These are phyloP conservation scores for Aristolochia californica DNA, from an alignment of 164 flowering plant species.

Conservation along the genomic window DNA sequence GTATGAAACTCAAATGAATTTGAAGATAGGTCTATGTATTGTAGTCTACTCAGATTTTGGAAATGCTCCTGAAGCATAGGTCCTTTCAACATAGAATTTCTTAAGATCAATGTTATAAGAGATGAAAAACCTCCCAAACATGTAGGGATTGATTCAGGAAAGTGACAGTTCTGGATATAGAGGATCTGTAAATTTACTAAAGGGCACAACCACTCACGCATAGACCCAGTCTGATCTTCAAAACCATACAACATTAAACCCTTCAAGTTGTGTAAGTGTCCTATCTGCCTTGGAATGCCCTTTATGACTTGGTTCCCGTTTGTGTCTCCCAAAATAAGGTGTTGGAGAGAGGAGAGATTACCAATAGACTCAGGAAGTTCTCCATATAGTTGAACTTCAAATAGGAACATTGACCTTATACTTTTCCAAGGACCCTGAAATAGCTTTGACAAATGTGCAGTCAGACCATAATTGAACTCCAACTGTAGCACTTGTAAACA, in stretches of 20 bases:
- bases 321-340: too few relatives aligned
- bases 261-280: too few relatives aligned
- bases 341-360: not conserved
- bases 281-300: too few relatives aligned
- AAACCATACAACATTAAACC: too few relatives aligned
- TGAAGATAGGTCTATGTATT: not conserved
- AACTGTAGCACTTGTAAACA: not conserved
- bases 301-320: too few relatives aligned
- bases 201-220: too few relatives aligned
- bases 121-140: too few relatives aligned
- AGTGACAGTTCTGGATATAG: too few relatives aligned
- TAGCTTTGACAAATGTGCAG: not conserved
- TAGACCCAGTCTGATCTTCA: too few relatives aligned
- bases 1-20: constrained; percentile 10
- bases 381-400: constrained; percentile 11
- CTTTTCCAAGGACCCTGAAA: not conserved
- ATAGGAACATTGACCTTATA: not conserved
- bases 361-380: constrained; percentile 3
- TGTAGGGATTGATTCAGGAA: too few relatives aligned
- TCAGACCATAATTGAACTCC: not conserved
- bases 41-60: not conserved
- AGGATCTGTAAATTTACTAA: too few relatives aligned
- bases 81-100: not conserved
- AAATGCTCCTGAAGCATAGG: not conserved
- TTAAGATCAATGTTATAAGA: too few relatives aligned